Percentiles rank a stretch among this genome's conserved stretches.
These are phyloP conservation scores for Curvularia sp. DNA, from an alignment of 2,329 filamentous ascomycete genomes.

Conservation along the genomic window DNA sequence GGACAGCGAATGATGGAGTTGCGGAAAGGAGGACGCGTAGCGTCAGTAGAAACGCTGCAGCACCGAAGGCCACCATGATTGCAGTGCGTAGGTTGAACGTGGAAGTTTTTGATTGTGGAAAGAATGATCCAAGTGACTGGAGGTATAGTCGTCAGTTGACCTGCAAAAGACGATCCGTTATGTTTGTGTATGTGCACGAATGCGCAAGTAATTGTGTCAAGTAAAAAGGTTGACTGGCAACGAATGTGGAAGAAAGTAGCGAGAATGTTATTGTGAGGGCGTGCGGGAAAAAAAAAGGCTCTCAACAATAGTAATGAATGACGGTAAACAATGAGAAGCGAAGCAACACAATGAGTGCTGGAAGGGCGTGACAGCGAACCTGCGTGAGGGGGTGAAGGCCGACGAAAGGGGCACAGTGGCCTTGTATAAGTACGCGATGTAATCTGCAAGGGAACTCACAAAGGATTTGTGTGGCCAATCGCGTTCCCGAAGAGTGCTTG, in stretches of 20 bases:
- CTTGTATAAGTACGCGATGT: conserved; percentile 43
- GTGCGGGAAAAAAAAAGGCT: conserved; percentile 16
- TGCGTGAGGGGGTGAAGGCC: conserved; percentile 41
- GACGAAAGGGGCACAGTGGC: conserved; percentile 24
- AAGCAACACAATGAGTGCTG: conserved; percentile 38
- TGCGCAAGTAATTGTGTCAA: conserved; percentile 19
- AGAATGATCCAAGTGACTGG: conserved; percentile 32
- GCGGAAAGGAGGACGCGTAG: conserved; percentile 48
- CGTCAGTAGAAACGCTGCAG: conserved; percentile 48
- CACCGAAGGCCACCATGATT: conserved; percentile 51
- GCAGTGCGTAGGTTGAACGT: conserved; percentile 30
- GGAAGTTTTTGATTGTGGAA: conserved; percentile 22
- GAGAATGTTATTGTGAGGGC: conserved; percentile 21
- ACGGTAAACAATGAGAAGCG: conserved; percentile 42
- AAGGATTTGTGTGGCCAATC: conserved; percentile 40
- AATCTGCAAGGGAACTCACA: conserved; percentile 40
- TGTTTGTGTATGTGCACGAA: conserved; percentile 20
- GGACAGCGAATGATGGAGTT: conserved; percentile 38
- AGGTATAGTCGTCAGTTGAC: conserved; percentile 38
- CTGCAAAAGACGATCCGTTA: conserved; percentile 35
- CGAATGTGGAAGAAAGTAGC: conserved; percentile 20
- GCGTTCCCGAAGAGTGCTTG: conserved; percentile 40
- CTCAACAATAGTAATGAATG: conserved; percentile 41
- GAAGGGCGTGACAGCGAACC: conserved; percentile 38
- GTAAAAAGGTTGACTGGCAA: conserved; percentile 32